Base-by-base conservation (phyloP, 2,329 filamentous ascomycete genomes). In the Trichoderma guizhouense region DNA sequence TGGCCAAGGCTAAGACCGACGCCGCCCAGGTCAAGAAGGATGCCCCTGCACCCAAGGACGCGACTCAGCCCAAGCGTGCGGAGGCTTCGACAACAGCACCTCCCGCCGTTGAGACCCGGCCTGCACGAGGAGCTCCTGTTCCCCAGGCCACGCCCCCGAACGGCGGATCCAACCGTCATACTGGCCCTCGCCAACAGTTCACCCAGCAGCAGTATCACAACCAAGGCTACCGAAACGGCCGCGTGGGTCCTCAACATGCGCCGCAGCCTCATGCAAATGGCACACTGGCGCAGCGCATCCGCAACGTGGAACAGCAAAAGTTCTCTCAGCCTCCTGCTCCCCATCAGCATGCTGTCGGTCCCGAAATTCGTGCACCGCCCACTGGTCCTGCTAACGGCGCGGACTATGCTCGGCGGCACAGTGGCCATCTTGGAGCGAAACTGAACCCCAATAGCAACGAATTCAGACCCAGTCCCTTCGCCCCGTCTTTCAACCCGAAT, bases 391-490 rank as follows among this genome's bases (percentile, higher is more conserved):
- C 91, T 8, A 88, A 88, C 81, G 76, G 83, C 73, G 78, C 83
- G 73, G 84, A 91, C 77, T 86, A 88, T 83, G 82, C 85, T 77
- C 84, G 87, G 76, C 84, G 89, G 60, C 77, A 86, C 60, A 87
- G 85, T 73, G 82, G 82, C 57, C 87, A 87, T 66, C 82, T 88
- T 76, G 83, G 84, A 5, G 84, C 84, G 60, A 89, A 90, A 79
- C 78, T 91, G 76, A 91, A 91, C 74, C 89, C 89, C 7, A 90
- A 89, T 76, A 91, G 86, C 75, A 86, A 88, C 78, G 94, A 97
- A 77, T 98, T 98, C 82, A 91, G 92, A 74, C 96, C 95, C 21
- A 97, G 92, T 77, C 91, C 93, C 5, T 92, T 92, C 73, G 94
- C 95, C 0, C 88, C 89, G 58, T 86, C 91, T 1, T 98, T 99